A percentile compares a stretch with the other conserved stretches of the same genome.
Conservation (phyloP, 495 filamentous ascomycete genomes). For the Xylaria curta region DNA sequence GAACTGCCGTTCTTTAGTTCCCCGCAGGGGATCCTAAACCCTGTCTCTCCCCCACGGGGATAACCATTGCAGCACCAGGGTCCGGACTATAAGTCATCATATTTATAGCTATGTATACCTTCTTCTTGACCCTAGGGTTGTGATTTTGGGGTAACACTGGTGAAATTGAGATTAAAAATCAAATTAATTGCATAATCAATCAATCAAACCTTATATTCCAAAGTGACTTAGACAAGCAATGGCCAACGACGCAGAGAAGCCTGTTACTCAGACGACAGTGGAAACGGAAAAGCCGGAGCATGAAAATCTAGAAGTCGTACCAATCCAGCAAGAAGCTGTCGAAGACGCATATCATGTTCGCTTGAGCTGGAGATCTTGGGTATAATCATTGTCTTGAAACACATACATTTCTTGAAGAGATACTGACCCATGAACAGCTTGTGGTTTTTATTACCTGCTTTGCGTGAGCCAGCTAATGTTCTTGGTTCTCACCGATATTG, state of each 20-base stretch:
- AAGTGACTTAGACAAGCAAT: constrained; percentile 3
- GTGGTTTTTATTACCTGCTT: constrained; percentile 49
- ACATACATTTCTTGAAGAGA: not conserved
- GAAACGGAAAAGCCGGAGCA: constrained; percentile 23
- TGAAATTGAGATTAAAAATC: not conserved
- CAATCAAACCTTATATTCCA: not conserved
- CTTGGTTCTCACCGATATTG: not conserved
- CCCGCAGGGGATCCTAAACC: constrained; percentile 10
- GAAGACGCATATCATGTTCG: constrained; percentile 36
- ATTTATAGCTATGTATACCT: not conserved
- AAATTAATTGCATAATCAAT: not conserved
- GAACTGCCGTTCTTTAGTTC: constrained; percentile 18
- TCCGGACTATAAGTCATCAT: not conserved
- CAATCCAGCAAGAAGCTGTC: constrained; percentile 43
- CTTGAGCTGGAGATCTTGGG: constrained; percentile 49
- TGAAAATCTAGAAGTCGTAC: constrained; percentile 30
- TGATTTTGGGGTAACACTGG: not conserved
- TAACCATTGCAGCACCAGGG: not conserved
- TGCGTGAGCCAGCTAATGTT: constrained; percentile 35
- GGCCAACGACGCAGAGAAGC: constrained; percentile 28
- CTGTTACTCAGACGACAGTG: not conserved
- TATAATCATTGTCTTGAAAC: constrained; percentile 15
- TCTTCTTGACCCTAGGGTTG: no score
- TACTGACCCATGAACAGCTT: constrained; percentile 32
- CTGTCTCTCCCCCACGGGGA: not conserved